phyloP scores from a whole-genome alignment of 352 stramenopile genomes.

The Globisporangium spinosum region DNA sequence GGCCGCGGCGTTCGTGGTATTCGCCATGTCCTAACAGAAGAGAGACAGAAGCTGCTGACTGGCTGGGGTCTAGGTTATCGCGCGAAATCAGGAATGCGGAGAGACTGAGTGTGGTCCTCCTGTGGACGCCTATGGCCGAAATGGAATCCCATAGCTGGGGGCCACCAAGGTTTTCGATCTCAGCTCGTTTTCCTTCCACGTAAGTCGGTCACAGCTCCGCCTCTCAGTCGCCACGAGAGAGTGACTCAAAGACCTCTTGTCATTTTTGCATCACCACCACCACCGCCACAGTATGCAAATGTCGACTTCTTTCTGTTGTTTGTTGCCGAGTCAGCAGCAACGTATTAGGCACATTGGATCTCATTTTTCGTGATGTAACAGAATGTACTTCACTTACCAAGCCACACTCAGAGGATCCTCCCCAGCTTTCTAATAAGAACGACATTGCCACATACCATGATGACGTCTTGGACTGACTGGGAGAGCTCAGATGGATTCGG shows the following conservation, averaged over 20 bases:
- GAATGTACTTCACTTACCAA: background rate
- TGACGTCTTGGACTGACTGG: no score
- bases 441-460: no score
- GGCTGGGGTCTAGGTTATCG: background rate
- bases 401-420: background rate
- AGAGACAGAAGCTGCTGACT: background rate
- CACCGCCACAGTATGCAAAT: background rate
- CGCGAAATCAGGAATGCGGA: background rate
- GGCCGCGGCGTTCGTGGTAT: background rate
- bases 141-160: background rate
- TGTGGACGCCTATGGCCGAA: no score
- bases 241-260: background rate
- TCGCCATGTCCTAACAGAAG: background rate
- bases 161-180: background rate
- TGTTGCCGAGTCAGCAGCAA: background rate
- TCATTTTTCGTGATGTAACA: background rate
- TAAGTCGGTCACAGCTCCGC: background rate
- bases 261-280: background rate
- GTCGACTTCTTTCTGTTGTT: background rate
- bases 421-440: background rate
- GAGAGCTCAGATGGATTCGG: no score
- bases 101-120: background rate
- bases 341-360: background rate
- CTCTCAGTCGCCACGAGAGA: background rate
- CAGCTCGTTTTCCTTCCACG: background rate